A percentile compares a stretch with the other conserved stretches of the same genome.
phyloP scores from a whole-genome alignment of 495 filamentous ascomycete species.

The Penicillium macrosclerotiorum region DNA sequence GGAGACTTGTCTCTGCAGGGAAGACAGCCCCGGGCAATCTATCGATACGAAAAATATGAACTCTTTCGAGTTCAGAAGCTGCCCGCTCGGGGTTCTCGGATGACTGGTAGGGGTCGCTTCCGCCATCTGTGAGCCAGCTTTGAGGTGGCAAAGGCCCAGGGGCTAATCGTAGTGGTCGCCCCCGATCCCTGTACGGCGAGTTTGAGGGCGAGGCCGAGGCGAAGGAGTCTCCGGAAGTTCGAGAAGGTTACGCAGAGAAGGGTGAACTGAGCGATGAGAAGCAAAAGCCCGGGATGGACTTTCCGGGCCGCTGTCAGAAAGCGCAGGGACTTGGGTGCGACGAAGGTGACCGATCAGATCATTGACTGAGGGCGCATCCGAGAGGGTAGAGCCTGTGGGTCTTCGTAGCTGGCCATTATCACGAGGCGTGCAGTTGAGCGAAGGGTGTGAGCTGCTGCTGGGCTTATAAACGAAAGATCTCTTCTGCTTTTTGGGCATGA shows the following conservation, averaged over 20 bases:
- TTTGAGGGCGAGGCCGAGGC: constrained; percentile 58
- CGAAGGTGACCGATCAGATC: constrained; percentile 50
- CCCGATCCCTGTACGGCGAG: constrained; percentile 35
- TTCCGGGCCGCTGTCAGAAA: constrained; percentile 16
- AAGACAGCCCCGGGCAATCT: constrained; percentile 45
- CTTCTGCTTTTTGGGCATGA: constrained; percentile 51
- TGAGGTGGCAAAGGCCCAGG: constrained; percentile 69
- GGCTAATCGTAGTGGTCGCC: constrained; percentile 47
- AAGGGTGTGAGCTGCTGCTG: constrained; percentile 36
- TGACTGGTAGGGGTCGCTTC: constrained; percentile 8
- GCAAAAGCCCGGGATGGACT: constrained; percentile 12
- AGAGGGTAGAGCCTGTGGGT: constrained; percentile 18
- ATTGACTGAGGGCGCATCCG: constrained; percentile 41
- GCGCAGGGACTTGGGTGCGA: constrained; percentile 35
- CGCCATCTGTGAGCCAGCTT: constrained; percentile 60
- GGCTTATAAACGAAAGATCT: constrained; percentile 34
- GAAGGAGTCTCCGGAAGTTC: constrained; percentile 69
- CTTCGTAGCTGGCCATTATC: constrained; percentile 29
- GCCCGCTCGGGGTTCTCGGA: background rate
- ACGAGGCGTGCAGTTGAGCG: constrained; percentile 29
- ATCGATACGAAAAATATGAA: constrained; percentile 32
- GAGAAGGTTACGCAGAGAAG: constrained; percentile 57
- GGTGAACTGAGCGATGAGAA: constrained; percentile 49
- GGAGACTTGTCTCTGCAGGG: constrained; percentile 49
- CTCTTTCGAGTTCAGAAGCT: constrained; percentile 3